Evolutionary conservation across 768 basidiomycete species (phyloP).

Genomic region (Tricholoma terreum): DNA sequence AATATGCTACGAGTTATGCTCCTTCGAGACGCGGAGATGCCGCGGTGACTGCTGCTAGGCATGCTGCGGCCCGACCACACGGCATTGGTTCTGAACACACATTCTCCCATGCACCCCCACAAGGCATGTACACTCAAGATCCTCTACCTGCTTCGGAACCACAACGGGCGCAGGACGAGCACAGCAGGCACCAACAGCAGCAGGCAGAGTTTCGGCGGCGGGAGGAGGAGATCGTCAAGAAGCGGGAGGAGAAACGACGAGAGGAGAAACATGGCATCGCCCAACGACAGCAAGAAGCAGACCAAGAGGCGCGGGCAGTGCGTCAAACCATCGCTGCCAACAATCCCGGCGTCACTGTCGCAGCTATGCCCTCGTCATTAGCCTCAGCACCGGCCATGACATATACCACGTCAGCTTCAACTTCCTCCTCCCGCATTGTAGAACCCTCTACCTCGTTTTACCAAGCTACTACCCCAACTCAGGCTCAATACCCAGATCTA

Average conservation of each 20-base stretch:
- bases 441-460: conserved; percentile 19
- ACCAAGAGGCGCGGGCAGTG: conserved; percentile 44
- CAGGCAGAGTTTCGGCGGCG: conserved; percentile 43
- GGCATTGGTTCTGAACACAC: conserved; percentile 22
- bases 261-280: conserved; percentile 57
- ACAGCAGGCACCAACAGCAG: conserved; percentile 28
- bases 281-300: conserved; percentile 58
- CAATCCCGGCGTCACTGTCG: conserved; percentile 12
- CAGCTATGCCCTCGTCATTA: conserved; percentile 4
- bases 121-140: neutral
- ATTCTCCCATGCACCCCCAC: conserved; percentile 26
- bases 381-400: conserved; percentile 9
- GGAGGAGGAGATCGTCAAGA: conserved; percentile 45
- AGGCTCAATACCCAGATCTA: conserved; percentile 16
- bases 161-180: conserved; percentile 8
- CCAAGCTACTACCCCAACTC: conserved; percentile 4
- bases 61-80: conserved; percentile 16
- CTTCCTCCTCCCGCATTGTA: conserved; percentile 6
- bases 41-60: conserved; percentile 20
- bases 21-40: conserved; percentile 21
- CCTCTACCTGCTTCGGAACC: conserved; percentile 3
- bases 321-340: conserved; percentile 33
- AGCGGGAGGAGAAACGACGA: conserved; percentile 37
- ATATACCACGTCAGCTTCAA: conserved; percentile 13
- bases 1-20: conserved; percentile 19